A percentile compares a stretch with the other conserved stretches of the same genome.
These are phyloP conservation scores for Suillus subluteus DNA, from an alignment of 768 basidiomycete species.

Conservation along the genomic window DNA sequence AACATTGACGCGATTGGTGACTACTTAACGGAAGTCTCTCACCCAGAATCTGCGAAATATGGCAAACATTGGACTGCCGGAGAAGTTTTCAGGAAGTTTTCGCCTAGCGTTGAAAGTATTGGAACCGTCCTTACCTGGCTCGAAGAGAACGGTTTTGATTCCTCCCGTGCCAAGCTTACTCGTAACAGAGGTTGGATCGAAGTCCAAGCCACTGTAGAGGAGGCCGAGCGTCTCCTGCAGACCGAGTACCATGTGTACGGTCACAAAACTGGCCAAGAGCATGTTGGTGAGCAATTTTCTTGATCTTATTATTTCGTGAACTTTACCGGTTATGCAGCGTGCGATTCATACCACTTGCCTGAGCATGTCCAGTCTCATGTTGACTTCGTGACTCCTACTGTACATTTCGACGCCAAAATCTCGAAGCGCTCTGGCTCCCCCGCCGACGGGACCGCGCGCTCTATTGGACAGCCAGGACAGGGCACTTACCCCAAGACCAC, in stretches of 20 bases:
- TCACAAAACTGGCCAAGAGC: constrained; percentile 41
- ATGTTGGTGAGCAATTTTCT: constrained; percentile 36
- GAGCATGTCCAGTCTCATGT: constrained; percentile 40
- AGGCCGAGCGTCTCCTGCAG: constrained; percentile 45
- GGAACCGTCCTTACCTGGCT: constrained; percentile 49
- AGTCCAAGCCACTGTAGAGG: constrained; percentile 42
- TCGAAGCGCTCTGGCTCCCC: constrained; percentile 31
- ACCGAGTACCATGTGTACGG: constrained; percentile 48
- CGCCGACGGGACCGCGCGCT: constrained; percentile 21
- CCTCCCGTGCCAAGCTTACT: constrained; percentile 41
- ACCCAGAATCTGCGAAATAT: constrained; percentile 53
- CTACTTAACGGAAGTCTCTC: constrained; percentile 49
- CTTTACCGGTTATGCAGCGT: constrained; percentile 26
- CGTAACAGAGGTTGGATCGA: constrained; percentile 45
- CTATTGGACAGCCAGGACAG: constrained; percentile 8
- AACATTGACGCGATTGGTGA: constrained; percentile 50
- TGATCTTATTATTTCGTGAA: not conserved
- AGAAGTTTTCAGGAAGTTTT: constrained; percentile 48
- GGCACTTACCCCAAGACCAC: constrained; percentile 15
- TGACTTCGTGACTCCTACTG: constrained; percentile 42
- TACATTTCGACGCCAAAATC: constrained; percentile 38
- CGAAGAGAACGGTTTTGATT: constrained; percentile 41
- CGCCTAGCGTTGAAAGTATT: constrained; percentile 46
- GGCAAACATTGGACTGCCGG: constrained; percentile 52
- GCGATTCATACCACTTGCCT: constrained; percentile 40